A percentile compares a stretch with the other conserved stretches of the same genome.
phyloP scores from a whole-genome alignment of 345 rosid species.

The Arabidopsis thaliana region TAIR10.1 NC_003074.8:19619001-19619500 shows the following conservation, averaged over 20 bases:
- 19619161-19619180: not conserved
- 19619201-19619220: not conserved
- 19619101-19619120: not conserved
- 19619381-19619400: constrained; percentile 26
- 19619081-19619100: constrained; percentile 18
- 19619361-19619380: constrained; percentile 43
- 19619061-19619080: not conserved
- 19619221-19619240: not conserved
- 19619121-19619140: not conserved
- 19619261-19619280: constrained; percentile 27
- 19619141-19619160: not conserved
- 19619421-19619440: constrained; percentile 40
- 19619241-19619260: constrained; percentile 34
- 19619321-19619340: constrained; percentile 37
- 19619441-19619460: constrained; percentile 40
- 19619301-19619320: constrained; percentile 31
- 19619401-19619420: constrained; percentile 43
- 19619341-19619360: constrained; percentile 38
- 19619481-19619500: not conserved
- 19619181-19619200: constrained; percentile 8
- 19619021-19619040: constrained; percentile 37
- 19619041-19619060: constrained; percentile 9
- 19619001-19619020: not conserved
- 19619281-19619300: constrained; percentile 39
- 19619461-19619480: constrained; percentile 41